Evolutionary conservation across 345 rosid genomes (phyloP), one percentile per base, ranked within the genome.

Genomic region (Eucalyptus sp.): DNA sequence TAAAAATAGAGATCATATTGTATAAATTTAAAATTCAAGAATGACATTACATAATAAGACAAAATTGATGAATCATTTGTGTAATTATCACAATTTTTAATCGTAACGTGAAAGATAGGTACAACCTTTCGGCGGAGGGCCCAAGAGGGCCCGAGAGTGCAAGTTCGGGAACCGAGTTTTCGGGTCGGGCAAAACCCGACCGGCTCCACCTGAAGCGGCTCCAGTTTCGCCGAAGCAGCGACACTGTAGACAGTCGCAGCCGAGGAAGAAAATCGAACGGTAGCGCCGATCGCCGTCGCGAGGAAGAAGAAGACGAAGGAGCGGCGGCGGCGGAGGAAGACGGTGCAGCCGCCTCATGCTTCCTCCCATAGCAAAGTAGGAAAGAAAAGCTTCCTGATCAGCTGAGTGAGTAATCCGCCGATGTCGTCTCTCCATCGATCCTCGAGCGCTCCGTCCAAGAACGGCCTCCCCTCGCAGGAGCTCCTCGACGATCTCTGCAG

Each of bases 401-500:
- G 48, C 84, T 41, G 43, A 76, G 48, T 22, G 4, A 52, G 58
- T 18, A 9, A 76, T 76, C 84, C 22, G 83, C 24, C 48, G 48
- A 98, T 98, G 99, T 92, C 97, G 22, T 95, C 92, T 87, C 91
- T 95, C 76, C 94, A 93, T 90, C 95, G 98, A 90, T 95, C 97
- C 27, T 92, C 98, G 58, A 96, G 97, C 88, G 91, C 95, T 64
- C 92, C 95, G 81, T 89, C 92, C 54, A 98, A 97, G 95, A 95
- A 94, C 95, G 97, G 96, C 90, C 97, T 96, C 58, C 99, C 99
- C 64, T 96, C 99, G 18, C 96, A 96, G 90, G 99, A 98, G 86
- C 99, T 98, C 91, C 99, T 98, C 83, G 99, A 98, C 93, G 99
- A 98, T 95, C 99, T 98, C 87, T 98, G 99, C 98, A 98, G 99